Evolutionary conservation across 1,139 yeast species (phyloP), one percentile per base, ranked within the genome.

Genomic region (Pneumocystis canis): DNA sequence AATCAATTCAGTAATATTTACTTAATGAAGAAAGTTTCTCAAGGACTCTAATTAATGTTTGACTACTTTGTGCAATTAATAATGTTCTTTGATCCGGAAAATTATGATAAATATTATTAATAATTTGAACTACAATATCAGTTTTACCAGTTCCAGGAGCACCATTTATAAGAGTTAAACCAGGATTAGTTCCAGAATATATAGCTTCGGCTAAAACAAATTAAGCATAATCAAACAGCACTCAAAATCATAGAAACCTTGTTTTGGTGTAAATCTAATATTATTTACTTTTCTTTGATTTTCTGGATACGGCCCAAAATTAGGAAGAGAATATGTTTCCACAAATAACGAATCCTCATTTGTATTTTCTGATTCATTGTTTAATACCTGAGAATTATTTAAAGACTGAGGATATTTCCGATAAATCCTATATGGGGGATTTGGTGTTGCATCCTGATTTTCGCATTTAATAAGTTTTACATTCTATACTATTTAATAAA

Each of bases 121-220:
- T 54, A 5, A 73, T 66, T 33, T 72, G 70, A 0, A 71, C 67
- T 1, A 73, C 69, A 1, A 74, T 67, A 14, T 68, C 68, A 1
- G 73, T 69, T 68, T 79, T 80, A 1, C 83, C 83, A 0, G 82
- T 75, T 1, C 82, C 82, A 1, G 81, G 77, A 0, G 79, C 76
- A 0, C 82, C 82, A 58, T 73, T 73, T 3, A 80, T 69, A 6
- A 78, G 65, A 1, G 77, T 74, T 20, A 80, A 64, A 1, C 78
- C 77, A 16, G 73, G 71, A 5, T 67, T 65, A 4, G 73, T 65
- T 1, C 78, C 74, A 58, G 74, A 71, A 14, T 71, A 65, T n/a
- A 79, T 71, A 0, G 81, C 79, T 25, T 68, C 65, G 3, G 69
- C 66, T 63, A 76, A 78, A 1, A 63, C 47, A 5, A 64, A 58